Percentiles rank a stretch among this genome's conserved stretches.
These are phyloP conservation scores for Psilocybe cyanescens DNA, from an alignment of 768 basidiomycete species.

Conservation along the genomic window DNA sequence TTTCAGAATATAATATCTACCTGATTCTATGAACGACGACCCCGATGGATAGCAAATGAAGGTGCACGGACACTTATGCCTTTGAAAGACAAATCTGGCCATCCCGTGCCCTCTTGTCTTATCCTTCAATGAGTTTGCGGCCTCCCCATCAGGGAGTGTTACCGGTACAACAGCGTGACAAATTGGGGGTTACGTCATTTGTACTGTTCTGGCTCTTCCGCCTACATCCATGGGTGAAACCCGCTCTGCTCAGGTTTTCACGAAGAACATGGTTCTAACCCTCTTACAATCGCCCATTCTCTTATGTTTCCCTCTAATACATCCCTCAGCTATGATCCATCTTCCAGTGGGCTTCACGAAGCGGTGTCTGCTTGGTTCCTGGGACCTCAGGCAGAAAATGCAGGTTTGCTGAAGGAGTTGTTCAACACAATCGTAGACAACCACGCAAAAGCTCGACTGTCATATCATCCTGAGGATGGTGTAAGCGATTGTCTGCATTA, in stretches of 20 bases:
- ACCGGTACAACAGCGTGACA: no score
- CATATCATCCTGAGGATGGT: constrained; percentile 33
- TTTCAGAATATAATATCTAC: no score
- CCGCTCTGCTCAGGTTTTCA: neutral
- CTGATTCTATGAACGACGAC: no score
- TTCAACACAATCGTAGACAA: constrained; percentile 29
- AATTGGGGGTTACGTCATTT: neutral
- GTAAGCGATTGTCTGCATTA: neutral
- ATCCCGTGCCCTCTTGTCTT: no score
- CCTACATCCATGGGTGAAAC: neutral
- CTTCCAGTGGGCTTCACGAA: constrained; percentile 6
- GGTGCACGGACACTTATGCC: no score
- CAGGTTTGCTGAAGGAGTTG: constrained; percentile 25
- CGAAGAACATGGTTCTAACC: neutral
- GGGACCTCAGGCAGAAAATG: constrained; percentile 43
- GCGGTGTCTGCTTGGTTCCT: constrained; percentile 41
- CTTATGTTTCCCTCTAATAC: neutral
- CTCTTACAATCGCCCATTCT: neutral
- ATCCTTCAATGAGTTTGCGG: no score
- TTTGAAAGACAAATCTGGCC: no score
- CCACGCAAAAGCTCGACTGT: constrained; percentile 25
- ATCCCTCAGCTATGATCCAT: neutral
- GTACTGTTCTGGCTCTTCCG: neutral
- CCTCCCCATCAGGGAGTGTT: no score
- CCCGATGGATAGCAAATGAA: no score